Evolutionary conservation across 177 flowering plant genomes (phyloP).

Genomic region (Vitis hybrid): DNA sequence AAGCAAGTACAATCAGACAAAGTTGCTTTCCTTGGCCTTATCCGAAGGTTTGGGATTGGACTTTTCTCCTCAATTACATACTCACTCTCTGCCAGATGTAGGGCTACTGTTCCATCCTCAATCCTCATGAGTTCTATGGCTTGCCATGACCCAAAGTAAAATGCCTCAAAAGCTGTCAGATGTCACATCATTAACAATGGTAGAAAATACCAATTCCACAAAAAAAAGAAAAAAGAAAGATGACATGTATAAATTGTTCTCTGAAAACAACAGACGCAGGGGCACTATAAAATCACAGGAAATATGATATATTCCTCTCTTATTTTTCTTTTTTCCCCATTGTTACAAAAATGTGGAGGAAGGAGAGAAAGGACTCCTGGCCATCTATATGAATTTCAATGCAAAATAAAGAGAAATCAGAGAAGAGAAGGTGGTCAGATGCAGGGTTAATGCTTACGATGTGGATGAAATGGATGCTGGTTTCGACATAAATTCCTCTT

Average conservation of each 20-base stretch:
- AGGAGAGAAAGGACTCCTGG: too few species aligned
- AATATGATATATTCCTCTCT: not conserved
- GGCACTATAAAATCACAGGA: not conserved
- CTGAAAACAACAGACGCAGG: too few species aligned
- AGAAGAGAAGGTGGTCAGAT: not conserved
- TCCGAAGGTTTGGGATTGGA: slow-evolving; percentile 43
- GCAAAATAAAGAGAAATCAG: not conserved
- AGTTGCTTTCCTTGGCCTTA: slow-evolving; percentile 69
- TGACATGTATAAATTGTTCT: not conserved
- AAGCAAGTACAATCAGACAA: slow-evolving; percentile 68
- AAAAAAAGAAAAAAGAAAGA: not conserved
- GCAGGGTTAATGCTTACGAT: slow-evolving; percentile 31
- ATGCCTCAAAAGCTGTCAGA: slow-evolving; percentile 77
- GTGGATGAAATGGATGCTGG: slow-evolving; percentile 39
- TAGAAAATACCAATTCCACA: not conserved
- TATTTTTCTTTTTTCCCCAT: too few species aligned
- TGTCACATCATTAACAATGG: not conserved
- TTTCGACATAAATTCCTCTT: slow-evolving; percentile 25
- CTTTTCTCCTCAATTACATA: slow-evolving; percentile 32
- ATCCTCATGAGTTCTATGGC: slow-evolving; percentile 50
- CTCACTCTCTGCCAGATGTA: slow-evolving; percentile 38
- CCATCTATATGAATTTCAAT: not conserved
- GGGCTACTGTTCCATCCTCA: slow-evolving; percentile 37
- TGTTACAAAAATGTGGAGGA: too few species aligned
- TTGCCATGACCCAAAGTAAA: slow-evolving; percentile 63